Evolutionary conservation across 805 yeast genomes (phyloP), one percentile per base, ranked within the genome.

Genomic region (Saccharomycopsis javanensis): DNA sequence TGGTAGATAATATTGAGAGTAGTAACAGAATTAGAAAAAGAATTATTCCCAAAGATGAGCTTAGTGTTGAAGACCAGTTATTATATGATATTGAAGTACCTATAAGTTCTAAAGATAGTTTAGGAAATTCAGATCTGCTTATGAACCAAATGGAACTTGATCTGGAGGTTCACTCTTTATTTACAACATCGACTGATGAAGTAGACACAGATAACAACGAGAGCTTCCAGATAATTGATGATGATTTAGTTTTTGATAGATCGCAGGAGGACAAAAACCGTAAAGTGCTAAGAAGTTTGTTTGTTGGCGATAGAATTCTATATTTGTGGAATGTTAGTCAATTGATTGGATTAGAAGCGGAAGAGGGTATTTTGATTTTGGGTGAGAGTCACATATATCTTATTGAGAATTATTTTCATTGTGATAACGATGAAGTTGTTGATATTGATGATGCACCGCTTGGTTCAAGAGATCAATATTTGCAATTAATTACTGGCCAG

Each of bases 301-400:
- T 72, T 62, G 77, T 80, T 54, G 86, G 86, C 15, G 97, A 89
- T 66, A 77, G 76, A 51, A 86, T 90, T 25, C 77, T 73, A n/a
- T 79, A 80, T 13, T 70, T 89, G 16, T 83, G 88, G 83, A 89
- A 89, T 66, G 82, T 86, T 1, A 81, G 91, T 56, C 81, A 82
- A 53, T 79, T 90, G 20, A 71, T 84, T 57, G 96, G 96, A 0
- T 70, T 89, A n/a, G 87, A 83, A 31, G 82, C 90, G 1, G 72
- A 78, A 16, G 96, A 88, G 65, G 87, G 92, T 15, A 74, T 89
- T 38, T 70, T 89, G 67, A 85, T 89, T 28, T 67, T 84, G 38
- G 96, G 96, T 0, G 70, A 75, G 2, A 72, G 75, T 4, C 83
- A 85, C 64, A 63, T 87, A 7, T 90, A 88, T 64, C 70, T 88